A percentile compares a stretch with the other conserved stretches of the same genome.
phyloP scores from a whole-genome alignment of 768 basidiomycete genomes.

The Pulveroboletus ravenelii region DNA sequence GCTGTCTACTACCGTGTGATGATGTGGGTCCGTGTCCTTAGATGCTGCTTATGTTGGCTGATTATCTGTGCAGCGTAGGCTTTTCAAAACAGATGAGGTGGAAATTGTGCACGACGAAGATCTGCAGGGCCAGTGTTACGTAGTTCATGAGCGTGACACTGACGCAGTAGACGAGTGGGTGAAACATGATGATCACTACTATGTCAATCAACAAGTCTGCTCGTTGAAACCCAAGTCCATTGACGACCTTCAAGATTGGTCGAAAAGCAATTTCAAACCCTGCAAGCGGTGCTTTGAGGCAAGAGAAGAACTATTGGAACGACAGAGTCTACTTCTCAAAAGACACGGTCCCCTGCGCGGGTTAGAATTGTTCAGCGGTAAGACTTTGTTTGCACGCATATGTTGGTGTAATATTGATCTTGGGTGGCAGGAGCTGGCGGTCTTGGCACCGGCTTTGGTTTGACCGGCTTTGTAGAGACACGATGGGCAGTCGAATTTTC shows the following conservation, averaged over 20 bases:
- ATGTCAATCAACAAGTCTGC: constrained; percentile 36
- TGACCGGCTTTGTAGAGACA: constrained; percentile 59
- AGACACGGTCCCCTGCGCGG: constrained; percentile 47
- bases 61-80: constrained; percentile 27
- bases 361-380: constrained; percentile 69
- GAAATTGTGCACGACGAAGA: constrained; percentile 28
- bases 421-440: constrained; percentile 61
- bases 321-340: constrained; percentile 28
- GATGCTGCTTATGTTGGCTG: background rate
- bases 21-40: constrained; percentile 33
- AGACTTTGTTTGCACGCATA: constrained; percentile 5
- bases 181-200: constrained; percentile 55
- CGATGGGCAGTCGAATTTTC: constrained; percentile 67
- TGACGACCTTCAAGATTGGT: constrained; percentile 23
- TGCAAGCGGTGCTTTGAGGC: constrained; percentile 41
- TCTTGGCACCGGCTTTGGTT: constrained; percentile 60
- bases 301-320: constrained; percentile 28
- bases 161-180: constrained; percentile 39
- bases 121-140: constrained; percentile 55
- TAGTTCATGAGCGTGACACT: constrained; percentile 34
- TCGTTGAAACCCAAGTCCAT: constrained; percentile 18
- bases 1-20: constrained; percentile 32
- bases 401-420: background rate
- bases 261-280: constrained; percentile 24
- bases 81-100: constrained; percentile 37